These are phyloP conservation scores for Eucalyptus decipiens DNA, from an alignment of 345 rosid genomes.

Conservation along the genomic window DNA sequence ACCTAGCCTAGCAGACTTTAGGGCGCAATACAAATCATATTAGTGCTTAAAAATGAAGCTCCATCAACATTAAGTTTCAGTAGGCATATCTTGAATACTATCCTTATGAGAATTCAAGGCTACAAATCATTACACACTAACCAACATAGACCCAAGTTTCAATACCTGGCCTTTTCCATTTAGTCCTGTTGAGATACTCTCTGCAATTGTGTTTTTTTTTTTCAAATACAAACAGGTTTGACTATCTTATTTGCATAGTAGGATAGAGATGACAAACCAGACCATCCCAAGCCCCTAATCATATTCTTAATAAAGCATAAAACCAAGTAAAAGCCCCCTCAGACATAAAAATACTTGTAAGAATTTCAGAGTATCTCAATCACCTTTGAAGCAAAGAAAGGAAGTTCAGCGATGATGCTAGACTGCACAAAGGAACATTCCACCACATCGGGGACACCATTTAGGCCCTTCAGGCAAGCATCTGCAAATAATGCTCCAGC, in stretches of 20 bases:
- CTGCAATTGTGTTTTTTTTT: neutral
- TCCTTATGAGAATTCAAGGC: neutral
- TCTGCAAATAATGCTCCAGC: conserved; percentile 88
- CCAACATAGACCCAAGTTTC: neutral
- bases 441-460: conserved; percentile 65
- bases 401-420: conserved; percentile 48
- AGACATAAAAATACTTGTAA: neutral
- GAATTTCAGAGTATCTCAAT: neutral
- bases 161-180: neutral
- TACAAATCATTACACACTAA: neutral
- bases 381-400: conserved; percentile 91
- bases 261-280: neutral
- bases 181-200: neutral
- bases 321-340: neutral
- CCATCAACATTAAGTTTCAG: neutral
- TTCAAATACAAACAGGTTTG: neutral
- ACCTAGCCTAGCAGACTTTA: neutral
- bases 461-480: conserved; percentile 88
- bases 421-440: conserved; percentile 80
- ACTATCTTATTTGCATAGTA: neutral
- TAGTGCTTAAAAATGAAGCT: neutral
- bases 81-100: neutral
- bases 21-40: neutral
- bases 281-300: neutral
- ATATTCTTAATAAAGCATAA: neutral